phyloP scores from a whole-genome alignment of 345 rosid species.

The Populus ilicifolia region DNA sequence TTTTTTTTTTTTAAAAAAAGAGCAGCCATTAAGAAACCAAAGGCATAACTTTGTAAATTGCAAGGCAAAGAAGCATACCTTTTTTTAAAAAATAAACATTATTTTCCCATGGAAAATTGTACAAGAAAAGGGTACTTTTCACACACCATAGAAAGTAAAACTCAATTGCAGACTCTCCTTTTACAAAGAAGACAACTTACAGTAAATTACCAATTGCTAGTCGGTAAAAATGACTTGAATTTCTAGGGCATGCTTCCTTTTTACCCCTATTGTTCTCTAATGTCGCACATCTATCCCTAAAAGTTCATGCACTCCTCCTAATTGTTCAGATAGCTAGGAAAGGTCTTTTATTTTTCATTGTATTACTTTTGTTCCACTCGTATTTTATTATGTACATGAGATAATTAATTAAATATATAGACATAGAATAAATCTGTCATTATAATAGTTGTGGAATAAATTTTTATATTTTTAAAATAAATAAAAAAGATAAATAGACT shows the following conservation, averaged over 20 bases:
- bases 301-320: not conserved
- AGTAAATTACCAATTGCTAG: not conserved
- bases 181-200: not conserved
- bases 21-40: not conserved
- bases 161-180: not conserved
- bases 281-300: not conserved
- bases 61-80: not conserved
- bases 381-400: not conserved
- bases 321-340: not conserved
- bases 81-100: too few species aligned
- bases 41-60: not conserved
- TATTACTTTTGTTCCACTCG: not conserved
- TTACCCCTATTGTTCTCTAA: not conserved
- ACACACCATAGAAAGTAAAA: not conserved
- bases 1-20: too few species aligned
- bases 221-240: not conserved
- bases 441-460: too few species aligned
- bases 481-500: too few species aligned
- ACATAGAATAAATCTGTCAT: too few species aligned
- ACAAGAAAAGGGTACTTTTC: not conserved
- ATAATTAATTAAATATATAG: too few species aligned
- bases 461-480: too few species aligned
- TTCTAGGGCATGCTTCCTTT: not conserved
- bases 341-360: not conserved
- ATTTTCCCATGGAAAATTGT: not conserved